Conservation (phyloP, 1,284 basidiomycete genomes). For the Fomes fomentarius region DNA sequence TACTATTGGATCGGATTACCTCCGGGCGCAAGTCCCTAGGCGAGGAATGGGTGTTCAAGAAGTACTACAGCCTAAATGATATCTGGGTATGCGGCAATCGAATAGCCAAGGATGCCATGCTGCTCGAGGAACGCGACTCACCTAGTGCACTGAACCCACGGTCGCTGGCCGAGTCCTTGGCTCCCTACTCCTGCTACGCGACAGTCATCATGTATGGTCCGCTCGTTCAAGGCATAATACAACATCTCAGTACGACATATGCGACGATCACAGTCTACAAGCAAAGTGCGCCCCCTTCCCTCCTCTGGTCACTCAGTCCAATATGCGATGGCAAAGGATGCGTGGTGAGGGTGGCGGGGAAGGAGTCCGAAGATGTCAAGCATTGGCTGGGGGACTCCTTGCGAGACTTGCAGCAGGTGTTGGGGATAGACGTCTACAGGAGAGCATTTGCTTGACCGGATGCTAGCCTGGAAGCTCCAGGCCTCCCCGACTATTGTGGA, state of each 20-base stretch:
- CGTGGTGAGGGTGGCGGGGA: slow-evolving; percentile 74
- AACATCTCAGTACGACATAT: slow-evolving; percentile 53
- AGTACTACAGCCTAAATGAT: slow-evolving; percentile 88
- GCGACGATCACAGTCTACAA: slow-evolving; percentile 65
- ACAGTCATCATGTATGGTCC: slow-evolving; percentile 79
- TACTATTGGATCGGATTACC: slow-evolving; percentile 91
- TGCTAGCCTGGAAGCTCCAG: too few species aligned
- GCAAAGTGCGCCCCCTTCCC: slow-evolving; percentile 47
- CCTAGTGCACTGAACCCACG: slow-evolving; percentile 39
- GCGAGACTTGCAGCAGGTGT: slow-evolving; percentile 47
- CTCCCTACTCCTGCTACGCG: slow-evolving; percentile 86
- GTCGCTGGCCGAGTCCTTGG: slow-evolving; percentile 62
- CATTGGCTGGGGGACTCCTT: slow-evolving; percentile 66
- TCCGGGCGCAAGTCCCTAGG: slow-evolving; percentile 79
- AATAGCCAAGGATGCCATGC: slow-evolving; percentile 75
- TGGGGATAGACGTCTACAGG: slow-evolving; percentile 68
- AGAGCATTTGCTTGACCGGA: slow-evolving; percentile 53
- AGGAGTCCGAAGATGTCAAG: slow-evolving; percentile 72
- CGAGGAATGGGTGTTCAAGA: slow-evolving; percentile 89
- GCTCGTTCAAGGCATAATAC: slow-evolving; percentile 47
- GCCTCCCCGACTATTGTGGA: too few species aligned
- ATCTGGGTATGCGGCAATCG: slow-evolving; percentile 66
- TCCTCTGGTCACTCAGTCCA: slow-evolving; percentile 81
- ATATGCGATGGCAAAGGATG: slow-evolving; percentile 48
- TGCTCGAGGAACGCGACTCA: slow-evolving; percentile 59